Evolutionary conservation across 441 rosid genomes (phyloP).

Genomic region (Omphalea diandra): DNA sequence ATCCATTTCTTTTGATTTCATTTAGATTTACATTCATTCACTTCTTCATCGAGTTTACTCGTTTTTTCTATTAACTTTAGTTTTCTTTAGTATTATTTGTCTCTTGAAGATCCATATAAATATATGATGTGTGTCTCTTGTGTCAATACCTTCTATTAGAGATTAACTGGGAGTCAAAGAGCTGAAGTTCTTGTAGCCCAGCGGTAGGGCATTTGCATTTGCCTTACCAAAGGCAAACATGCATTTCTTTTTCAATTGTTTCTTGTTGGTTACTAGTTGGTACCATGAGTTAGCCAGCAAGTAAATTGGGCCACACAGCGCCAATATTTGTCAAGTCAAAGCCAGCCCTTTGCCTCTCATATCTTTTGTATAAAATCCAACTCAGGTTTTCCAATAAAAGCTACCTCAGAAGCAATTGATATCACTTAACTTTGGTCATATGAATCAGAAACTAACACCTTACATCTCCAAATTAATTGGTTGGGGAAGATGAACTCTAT

Average conservation of each 20-base stretch:
- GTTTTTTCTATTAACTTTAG: constrained; percentile 32
- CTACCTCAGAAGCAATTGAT: neutral
- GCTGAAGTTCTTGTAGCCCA: no score
- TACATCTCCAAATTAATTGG: no score
- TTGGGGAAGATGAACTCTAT: no score
- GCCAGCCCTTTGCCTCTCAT: neutral
- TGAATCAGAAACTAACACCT: neutral
- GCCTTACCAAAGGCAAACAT: no score
- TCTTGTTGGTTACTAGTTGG: no score
- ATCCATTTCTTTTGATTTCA: neutral
- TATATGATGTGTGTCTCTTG: no score
- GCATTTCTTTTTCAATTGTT: no score
- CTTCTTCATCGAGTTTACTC: neutral
- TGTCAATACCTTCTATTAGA: no score
- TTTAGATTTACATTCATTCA: neutral
- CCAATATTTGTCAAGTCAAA: constrained; percentile 4
- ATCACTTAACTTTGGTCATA: neutral
- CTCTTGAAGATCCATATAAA: no score
- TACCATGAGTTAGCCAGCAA: neutral
- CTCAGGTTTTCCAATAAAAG: neutral
- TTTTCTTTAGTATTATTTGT: no score
- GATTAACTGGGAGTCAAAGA: no score
- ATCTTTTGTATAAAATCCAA: neutral
- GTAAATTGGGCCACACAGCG: neutral
- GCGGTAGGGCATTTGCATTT: no score